A percentile compares a stretch with the other conserved stretches of the same genome.
Conservation (phyloP, 2,329 filamentous ascomycete genomes). For the Fusarium sp. region DNA sequence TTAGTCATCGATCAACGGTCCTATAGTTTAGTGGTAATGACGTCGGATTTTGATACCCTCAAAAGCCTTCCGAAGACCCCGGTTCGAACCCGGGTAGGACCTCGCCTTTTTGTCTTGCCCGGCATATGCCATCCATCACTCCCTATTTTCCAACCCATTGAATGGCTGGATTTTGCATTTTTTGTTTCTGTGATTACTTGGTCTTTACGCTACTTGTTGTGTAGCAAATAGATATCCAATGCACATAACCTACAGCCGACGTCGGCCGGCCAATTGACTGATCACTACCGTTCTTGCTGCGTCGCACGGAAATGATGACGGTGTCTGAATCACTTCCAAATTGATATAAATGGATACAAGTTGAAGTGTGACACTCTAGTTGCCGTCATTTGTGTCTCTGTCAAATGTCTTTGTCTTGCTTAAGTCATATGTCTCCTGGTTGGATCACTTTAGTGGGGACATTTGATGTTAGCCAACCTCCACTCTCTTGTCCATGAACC, state of each 20-base stretch:
- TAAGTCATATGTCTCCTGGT: background rate
- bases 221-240: background rate
- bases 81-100: conserved; percentile 35
- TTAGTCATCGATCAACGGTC: conserved; percentile 19
- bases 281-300: background rate
- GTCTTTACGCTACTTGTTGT: no score
- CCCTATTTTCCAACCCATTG: no score
- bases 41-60: conserved; percentile 25
- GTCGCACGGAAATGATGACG: no score
- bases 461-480: background rate
- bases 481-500: background rate
- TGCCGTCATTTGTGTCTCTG: background rate
- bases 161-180: background rate
- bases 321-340: rapidly evolving
- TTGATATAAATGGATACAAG: no score
- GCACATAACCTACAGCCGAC: background rate
- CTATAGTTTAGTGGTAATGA: conserved; percentile 35
- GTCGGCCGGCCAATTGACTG: background rate
- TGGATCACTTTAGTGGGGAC: background rate
- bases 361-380: background rate
- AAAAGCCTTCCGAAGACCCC: conserved; percentile 23
- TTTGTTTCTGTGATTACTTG: background rate
- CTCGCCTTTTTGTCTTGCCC: conserved; percentile 1
- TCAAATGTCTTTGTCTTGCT: background rate
- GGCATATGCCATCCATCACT: background rate